phyloP scores from a whole-genome alignment of 331 rosid species.

The Malus hybrid region DNA sequence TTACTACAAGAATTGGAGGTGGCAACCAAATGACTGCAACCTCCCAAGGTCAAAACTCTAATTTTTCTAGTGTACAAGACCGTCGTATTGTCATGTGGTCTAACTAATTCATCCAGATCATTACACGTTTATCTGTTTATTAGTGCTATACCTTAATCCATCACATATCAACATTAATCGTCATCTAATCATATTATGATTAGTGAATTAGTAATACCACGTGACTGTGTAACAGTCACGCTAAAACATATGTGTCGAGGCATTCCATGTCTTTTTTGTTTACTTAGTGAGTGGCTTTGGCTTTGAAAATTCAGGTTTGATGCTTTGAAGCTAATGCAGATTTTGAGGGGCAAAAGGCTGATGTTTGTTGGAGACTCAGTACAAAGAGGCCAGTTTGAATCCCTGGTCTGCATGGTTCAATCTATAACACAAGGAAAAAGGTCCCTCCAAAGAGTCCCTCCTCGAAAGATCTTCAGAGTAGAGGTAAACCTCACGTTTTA shows the following conservation, averaged over 20 bases:
- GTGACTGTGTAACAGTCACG: background rate
- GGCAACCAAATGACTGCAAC: constrained; percentile 78
- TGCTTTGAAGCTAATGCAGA: constrained; percentile 66
- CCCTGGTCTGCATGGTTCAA: too few relatives aligned
- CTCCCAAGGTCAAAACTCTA: constrained; percentile 60
- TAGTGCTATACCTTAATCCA: too few relatives aligned
- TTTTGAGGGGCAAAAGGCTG: constrained; percentile 63
- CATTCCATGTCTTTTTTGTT: background rate
- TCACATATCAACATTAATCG: too few relatives aligned
- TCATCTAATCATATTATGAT: too few relatives aligned
- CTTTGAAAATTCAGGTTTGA: constrained; percentile 49
- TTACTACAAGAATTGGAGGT: constrained; percentile 77
- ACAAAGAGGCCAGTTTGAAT: constrained; percentile 86
- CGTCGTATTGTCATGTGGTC: background rate
- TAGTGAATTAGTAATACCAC: too few relatives aligned
- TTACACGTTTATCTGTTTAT: too few relatives aligned
- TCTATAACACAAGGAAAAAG: too few relatives aligned
- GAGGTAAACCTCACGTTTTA: constrained; percentile 27
- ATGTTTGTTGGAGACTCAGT: constrained; percentile 86
- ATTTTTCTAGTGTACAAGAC: too few relatives aligned
- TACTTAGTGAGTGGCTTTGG: background rate
- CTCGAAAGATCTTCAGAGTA: constrained; percentile 68
- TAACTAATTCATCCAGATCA: too few relatives aligned
- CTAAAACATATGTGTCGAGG: too few relatives aligned
- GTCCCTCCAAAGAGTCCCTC: constrained; percentile 64